These are phyloP conservation scores for Papilionanthe hybrid DNA, from an alignment of 116 monocot genomes.

Conservation along the genomic window DNA sequence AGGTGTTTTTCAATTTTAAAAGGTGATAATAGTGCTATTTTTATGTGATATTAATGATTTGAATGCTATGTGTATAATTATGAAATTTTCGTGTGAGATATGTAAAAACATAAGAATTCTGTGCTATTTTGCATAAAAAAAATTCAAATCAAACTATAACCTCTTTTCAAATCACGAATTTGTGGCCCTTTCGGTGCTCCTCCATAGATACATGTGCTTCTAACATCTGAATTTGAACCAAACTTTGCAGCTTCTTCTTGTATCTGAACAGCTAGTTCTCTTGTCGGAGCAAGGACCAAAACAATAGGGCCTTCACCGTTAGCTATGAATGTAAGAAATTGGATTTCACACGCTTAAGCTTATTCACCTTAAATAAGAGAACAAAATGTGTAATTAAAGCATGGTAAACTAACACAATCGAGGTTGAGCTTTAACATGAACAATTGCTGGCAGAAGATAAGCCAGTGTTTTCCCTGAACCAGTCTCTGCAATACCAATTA, in stretches of 20 bases:
- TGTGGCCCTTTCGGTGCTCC: conserved; percentile 98
- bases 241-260: conserved; percentile 87
- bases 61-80: too few species aligned
- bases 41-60: too few species aligned
- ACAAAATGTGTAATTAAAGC: neutral
- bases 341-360: neutral
- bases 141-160: conserved; percentile 18
- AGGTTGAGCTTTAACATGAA: conserved; percentile 92
- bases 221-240: conserved; percentile 58
- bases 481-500: conserved; percentile 92
- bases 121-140: neutral
- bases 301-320: conserved; percentile 83
- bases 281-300: conserved; percentile 79
- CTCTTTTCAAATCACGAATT: conserved; percentile 86
- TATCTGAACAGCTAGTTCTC: conserved; percentile 91
- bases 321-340: conserved; percentile 31
- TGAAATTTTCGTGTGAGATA: too few species aligned
- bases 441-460: conserved; percentile 81
- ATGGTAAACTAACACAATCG: conserved; percentile 51
- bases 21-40: too few species aligned
- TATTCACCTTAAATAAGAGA: neutral
- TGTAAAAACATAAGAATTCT: too few species aligned
- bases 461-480: conserved; percentile 97
- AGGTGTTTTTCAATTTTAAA: too few species aligned
- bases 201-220: conserved; percentile 89